These are phyloP conservation scores for Naganishia vishniacii DNA, from an alignment of 768 basidiomycete species.

Conservation along the genomic window DNA sequence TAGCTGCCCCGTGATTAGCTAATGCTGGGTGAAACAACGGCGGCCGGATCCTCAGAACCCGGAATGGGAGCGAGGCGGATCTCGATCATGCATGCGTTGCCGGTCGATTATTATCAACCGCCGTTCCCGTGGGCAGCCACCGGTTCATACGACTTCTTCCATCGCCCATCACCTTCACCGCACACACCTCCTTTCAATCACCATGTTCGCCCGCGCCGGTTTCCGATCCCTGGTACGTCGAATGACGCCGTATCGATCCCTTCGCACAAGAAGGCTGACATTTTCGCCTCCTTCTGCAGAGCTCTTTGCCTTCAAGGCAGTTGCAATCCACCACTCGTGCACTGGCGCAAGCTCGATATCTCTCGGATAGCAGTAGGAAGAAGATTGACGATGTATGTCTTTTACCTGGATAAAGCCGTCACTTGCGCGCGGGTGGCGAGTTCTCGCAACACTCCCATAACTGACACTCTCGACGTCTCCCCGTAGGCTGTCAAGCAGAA, in stretches of 20 bases:
- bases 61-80: too few relatives aligned
- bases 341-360: conserved; percentile 34
- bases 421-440: not conserved
- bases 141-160: too few relatives aligned
- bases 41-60: too few relatives aligned
- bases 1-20: too few relatives aligned
- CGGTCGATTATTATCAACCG: too few relatives aligned
- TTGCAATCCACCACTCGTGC: conserved; percentile 35
- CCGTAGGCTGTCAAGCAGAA: conserved; percentile 61
- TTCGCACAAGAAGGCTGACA: conserved; percentile 21
- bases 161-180: too few relatives aligned
- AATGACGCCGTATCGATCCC: not conserved
- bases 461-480: not conserved
- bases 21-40: too few relatives aligned
- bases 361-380: conserved; percentile 45
- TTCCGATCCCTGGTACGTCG: conserved; percentile 42
- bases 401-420: too few relatives aligned
- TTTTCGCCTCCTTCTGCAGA: conserved; percentile 29
- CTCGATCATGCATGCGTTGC: too few relatives aligned
- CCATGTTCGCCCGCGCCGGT: conserved; percentile 41
- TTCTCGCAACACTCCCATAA: too few relatives aligned
- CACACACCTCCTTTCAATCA: too few relatives aligned
- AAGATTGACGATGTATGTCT: conserved; percentile 44
- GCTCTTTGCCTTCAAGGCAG: conserved; percentile 41
- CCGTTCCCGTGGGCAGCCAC: too few relatives aligned